A percentile compares a stretch with the other conserved stretches of the same genome.
Conservation (phyloP, 2,329 filamentous ascomycete genomes). For the Microdochium trichocladiopsis region DNA sequence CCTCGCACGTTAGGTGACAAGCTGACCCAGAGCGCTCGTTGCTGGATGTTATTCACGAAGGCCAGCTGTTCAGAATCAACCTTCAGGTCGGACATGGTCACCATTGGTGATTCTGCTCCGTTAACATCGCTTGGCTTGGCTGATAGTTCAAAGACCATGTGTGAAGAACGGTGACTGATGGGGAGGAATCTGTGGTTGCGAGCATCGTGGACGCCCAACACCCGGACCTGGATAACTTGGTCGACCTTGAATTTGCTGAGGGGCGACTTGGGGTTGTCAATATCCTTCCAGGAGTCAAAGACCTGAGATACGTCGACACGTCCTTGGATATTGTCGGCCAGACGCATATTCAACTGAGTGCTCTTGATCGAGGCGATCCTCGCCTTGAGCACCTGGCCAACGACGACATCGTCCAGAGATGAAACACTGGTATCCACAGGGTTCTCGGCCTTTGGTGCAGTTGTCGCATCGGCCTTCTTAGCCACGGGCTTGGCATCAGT, state of each 20-base stretch:
- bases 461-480: slow-evolving; percentile 22
- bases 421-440: slow-evolving; percentile 56
- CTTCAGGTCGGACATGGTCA: slow-evolving; percentile 68
- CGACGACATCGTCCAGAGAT: slow-evolving; percentile 62
- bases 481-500: slow-evolving; percentile 37
- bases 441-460: slow-evolving; percentile 31
- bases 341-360: slow-evolving; percentile 85
- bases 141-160: slow-evolving; percentile 81
- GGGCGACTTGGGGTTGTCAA: slow-evolving; percentile 74
- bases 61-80: slow-evolving; percentile 67
- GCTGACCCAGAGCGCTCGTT: slow-evolving; percentile 83
- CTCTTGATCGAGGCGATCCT: slow-evolving; percentile 78
- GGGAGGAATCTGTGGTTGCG: slow-evolving; percentile 87
- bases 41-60: slow-evolving; percentile 83
- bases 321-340: slow-evolving; percentile 85
- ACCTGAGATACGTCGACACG: slow-evolving; percentile 87
- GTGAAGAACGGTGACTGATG: slow-evolving; percentile 76
- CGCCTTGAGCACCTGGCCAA: slow-evolving; percentile 70
- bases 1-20: slow-evolving; percentile 83
- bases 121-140: slow-evolving; percentile 65
- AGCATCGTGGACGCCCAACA: slow-evolving; percentile 84
- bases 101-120: slow-evolving; percentile 31
- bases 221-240: slow-evolving; percentile 64
- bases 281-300: slow-evolving; percentile 83
- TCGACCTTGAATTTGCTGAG: slow-evolving; percentile 67